A percentile compares a stretch with the other conserved stretches of the same genome.
Conservation (phyloP, 2,329 filamentous ascomycete species). For the Paradendryphiella salina region DNA sequence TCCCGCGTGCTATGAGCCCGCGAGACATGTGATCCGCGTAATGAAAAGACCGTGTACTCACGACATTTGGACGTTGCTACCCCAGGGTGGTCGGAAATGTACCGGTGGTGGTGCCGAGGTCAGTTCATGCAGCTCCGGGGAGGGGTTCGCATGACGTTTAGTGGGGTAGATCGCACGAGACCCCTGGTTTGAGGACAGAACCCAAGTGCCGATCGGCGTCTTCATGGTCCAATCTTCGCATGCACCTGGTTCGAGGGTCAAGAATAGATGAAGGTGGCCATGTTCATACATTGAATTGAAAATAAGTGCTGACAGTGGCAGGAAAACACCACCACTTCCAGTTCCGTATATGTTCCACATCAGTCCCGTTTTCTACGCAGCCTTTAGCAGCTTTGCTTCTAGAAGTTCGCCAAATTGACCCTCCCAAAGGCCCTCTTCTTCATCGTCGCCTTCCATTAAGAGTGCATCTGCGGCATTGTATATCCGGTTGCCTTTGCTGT, state of each 20-base stretch:
- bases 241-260: not conserved
- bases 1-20: not conserved
- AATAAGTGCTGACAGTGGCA: not conserved
- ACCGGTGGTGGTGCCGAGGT: not conserved
- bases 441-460: slow-evolving; percentile 31
- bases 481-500: slow-evolving; percentile 71
- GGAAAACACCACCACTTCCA: not conserved
- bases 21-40: not conserved
- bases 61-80: not conserved
- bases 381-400: slow-evolving; percentile 35
- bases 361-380: slow-evolving; percentile 14
- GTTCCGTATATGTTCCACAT: not conserved
- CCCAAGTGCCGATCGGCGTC: not conserved
- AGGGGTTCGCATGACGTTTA: slow-evolving; percentile 25
- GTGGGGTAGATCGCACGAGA: slow-evolving; percentile 16
- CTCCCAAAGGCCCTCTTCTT: slow-evolving; percentile 34
- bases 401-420: slow-evolving; percentile 35
- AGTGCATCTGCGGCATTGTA: slow-evolving; percentile 65
- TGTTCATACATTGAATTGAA: slow-evolving; percentile 2
- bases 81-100: not conserved
- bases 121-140: slow-evolving; percentile 9
- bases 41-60: not conserved
- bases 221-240: not conserved
- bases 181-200: not conserved
- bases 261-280: not conserved